These are phyloP conservation scores for Exophiala spinifera DNA, from an alignment of 2,329 filamentous ascomycete genomes.

Conservation along the genomic window DNA sequence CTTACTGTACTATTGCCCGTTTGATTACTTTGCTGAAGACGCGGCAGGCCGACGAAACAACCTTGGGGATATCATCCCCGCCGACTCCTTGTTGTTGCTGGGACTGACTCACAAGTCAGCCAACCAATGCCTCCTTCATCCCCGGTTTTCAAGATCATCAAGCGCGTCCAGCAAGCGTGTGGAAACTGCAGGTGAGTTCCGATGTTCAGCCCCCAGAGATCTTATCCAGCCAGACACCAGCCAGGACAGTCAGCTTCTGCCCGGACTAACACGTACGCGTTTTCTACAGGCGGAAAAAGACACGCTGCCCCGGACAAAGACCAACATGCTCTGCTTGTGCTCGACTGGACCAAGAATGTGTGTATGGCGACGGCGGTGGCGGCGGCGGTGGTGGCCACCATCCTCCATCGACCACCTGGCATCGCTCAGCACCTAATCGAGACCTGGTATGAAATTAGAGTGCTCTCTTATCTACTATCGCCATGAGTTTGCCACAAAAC, in stretches of 20 bases:
- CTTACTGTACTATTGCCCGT: too few relatives aligned
- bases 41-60: too few relatives aligned
- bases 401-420: not conserved
- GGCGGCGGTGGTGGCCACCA: not conserved
- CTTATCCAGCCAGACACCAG: too few relatives aligned
- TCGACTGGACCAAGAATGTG: conserved; percentile 24
- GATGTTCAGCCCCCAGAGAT: not conserved
- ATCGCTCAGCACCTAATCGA: conserved; percentile 2
- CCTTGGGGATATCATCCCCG: not conserved
- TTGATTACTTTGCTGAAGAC: too few relatives aligned
- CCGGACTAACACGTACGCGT: not conserved
- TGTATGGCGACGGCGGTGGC: conserved; percentile 8
- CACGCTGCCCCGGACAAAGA: conserved; percentile 28
- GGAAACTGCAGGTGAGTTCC: conserved; percentile 14
- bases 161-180: conserved; percentile 9
- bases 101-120: not conserved
- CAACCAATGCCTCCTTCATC: not conserved
- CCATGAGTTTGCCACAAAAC: too few relatives aligned
- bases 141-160: conserved; percentile 1
- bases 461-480: not conserved
- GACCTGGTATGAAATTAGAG: not conserved
- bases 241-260: too few relatives aligned
- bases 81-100: not conserved
- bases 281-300: conserved; percentile 26
- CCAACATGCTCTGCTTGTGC: conserved; percentile 28